These are phyloP conservation scores for Ogataea wickerhamii DNA, from an alignment of 805 yeast species.

Conservation along the genomic window DNA sequence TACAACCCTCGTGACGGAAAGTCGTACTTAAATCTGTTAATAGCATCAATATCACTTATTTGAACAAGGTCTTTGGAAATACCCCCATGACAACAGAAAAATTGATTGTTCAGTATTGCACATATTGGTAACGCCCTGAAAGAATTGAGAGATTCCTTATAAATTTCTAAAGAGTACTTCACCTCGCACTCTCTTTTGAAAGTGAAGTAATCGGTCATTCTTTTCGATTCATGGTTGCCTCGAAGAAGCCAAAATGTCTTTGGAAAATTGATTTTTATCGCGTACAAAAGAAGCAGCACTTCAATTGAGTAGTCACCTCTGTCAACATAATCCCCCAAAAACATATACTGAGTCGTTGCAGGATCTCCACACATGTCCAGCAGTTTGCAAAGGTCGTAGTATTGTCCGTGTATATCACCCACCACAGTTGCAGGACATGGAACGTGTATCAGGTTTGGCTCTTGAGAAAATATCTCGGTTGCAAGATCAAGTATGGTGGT, in stretches of 20 bases:
- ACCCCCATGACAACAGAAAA: slow-evolving; percentile 95
- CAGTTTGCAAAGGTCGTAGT: slow-evolving; percentile 80
- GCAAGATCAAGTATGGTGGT: slow-evolving; percentile 61
- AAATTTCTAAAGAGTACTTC: slow-evolving; percentile 65
- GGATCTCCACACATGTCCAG: slow-evolving; percentile 95
- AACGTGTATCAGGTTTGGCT: slow-evolving; percentile 74
- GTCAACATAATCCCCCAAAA: slow-evolving; percentile 94
- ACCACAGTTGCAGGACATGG: slow-evolving; percentile 94
- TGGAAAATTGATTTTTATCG: slow-evolving; percentile 76
- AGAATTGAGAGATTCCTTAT: slow-evolving; percentile 68
- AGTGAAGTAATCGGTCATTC: slow-evolving; percentile 90
- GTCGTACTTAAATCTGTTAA: slow-evolving; percentile 74
- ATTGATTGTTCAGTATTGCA: slow-evolving; percentile 88
- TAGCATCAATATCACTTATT: slow-evolving; percentile 60
- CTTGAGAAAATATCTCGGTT: slow-evolving; percentile 55
- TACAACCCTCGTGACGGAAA: slow-evolving; percentile 90
- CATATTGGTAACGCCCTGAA: slow-evolving; percentile 88
- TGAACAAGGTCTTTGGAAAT: slow-evolving; percentile 77
- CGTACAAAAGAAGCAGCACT: slow-evolving; percentile 69
- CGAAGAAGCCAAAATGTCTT: slow-evolving; percentile 73
- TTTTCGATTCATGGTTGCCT: slow-evolving; percentile 94
- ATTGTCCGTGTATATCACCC: slow-evolving; percentile 98
- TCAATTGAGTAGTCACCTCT: slow-evolving; percentile 92
- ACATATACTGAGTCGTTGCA: slow-evolving; percentile 65
- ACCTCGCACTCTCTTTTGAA: slow-evolving; percentile 87